Conservation (phyloP, 2,329 filamentous ascomycete genomes). For the Coccinonectria pachysandricola region DNA sequence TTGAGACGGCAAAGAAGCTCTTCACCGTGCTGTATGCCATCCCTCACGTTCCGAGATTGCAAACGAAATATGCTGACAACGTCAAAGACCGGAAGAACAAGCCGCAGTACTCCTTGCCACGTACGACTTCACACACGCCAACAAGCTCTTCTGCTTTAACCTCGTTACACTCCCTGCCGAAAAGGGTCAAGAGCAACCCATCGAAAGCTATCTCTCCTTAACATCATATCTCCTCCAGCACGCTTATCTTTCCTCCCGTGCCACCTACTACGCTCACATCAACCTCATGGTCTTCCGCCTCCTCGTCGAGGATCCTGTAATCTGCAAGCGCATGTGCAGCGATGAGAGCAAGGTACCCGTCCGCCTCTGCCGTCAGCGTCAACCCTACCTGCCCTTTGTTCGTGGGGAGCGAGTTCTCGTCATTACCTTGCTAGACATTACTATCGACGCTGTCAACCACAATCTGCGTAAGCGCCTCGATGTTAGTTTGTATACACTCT, state of each 20-base stretch:
- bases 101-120: slow-evolving; percentile 73
- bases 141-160: slow-evolving; percentile 88
- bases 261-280: slow-evolving; percentile 73
- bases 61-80: too few relatives aligned
- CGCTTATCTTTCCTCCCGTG: slow-evolving; percentile 70
- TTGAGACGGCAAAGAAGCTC: slow-evolving; percentile 71
- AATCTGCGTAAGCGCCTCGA: slow-evolving; percentile 82
- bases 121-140: slow-evolving; percentile 89
- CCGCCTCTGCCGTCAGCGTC: slow-evolving; percentile 78
- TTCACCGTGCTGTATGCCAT: slow-evolving; percentile 64
- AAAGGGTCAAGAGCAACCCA: slow-evolving; percentile 59
- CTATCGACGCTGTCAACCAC: slow-evolving; percentile 87
- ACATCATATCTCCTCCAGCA: slow-evolving; percentile 92
- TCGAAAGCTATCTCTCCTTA: slow-evolving; percentile 75
- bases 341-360: slow-evolving; percentile 65
- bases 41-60: not conserved
- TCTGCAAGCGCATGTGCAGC: slow-evolving; percentile 77
- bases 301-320: slow-evolving; percentile 70
- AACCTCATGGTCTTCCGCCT: slow-evolving; percentile 79
- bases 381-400: slow-evolving; percentile 71
- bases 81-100: slow-evolving; percentile 72
- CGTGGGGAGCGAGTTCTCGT: slow-evolving; percentile 63
- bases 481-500: slow-evolving; percentile 72
- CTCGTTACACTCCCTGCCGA: slow-evolving; percentile 54
- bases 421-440: slow-evolving; percentile 69